These are phyloP conservation scores for Ilyonectria robusta DNA, from an alignment of 2,329 filamentous ascomycete genomes.

Conservation along the genomic window DNA sequence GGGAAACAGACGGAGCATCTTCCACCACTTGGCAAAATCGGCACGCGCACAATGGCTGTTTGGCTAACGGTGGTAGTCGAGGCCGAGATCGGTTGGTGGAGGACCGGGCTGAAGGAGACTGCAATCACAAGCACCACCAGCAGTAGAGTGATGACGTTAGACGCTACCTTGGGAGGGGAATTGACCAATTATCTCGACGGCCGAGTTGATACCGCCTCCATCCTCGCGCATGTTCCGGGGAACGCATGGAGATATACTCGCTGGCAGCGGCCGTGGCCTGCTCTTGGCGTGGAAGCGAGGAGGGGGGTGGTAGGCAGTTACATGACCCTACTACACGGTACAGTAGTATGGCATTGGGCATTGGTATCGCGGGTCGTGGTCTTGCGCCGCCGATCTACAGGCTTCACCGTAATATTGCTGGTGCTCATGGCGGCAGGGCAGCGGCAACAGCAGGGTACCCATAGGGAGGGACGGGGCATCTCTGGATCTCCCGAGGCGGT, in stretches of 20 bases:
- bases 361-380: neutral
- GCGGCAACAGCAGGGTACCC: slow-evolving; percentile 2
- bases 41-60: neutral
- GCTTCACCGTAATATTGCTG: slow-evolving; percentile 19
- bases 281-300: neutral
- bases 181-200: neutral
- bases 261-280: neutral
- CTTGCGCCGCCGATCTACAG: slow-evolving; percentile 8
- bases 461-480: neutral
- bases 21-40: neutral
- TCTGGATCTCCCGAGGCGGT: slow-evolving; percentile 7
- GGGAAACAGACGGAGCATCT: neutral
- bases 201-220: neutral
- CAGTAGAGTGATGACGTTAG: neutral
- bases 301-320: slow-evolving; percentile 7
- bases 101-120: neutral
- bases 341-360: slow-evolving; percentile 8
- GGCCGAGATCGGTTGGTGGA: neutral
- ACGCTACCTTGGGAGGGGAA: neutral
- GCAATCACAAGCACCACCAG: neutral
- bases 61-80: neutral
- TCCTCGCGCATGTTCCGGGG: slow-evolving; percentile 2
- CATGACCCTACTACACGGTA: neutral
- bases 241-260: slow-evolving; percentile 3
- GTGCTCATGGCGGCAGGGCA: neutral